Base-by-base conservation (phyloP, 441 rosid genomes). In the Dalechampia spathulata region DNA sequence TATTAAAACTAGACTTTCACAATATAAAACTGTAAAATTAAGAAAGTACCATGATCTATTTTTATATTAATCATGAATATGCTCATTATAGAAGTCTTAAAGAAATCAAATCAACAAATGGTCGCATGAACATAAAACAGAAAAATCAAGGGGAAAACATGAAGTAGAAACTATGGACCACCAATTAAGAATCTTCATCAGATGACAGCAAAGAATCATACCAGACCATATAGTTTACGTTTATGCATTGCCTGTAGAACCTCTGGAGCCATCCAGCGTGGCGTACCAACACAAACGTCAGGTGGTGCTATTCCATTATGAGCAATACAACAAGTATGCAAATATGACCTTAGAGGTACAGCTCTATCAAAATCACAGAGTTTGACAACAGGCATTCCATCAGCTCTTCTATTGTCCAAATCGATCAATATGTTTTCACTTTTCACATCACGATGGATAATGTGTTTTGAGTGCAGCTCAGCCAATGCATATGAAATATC, bases 201-300 rank as follows among this genome's bases (percentile, higher is more conserved):
- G 26, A 16, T 16, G 30, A 50, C 21, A 57, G 46, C 65, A 14
- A 19, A 51, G 36, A 40, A 58, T 58, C 77, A 60, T 81, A 90
- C 99, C 78, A 93, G 72, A 46, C 99, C 97, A 44, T 90, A 93
- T 11, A 16, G 51, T 58, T 52, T 76, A 10, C 21, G 76, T 41
- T 87, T 74, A 60, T 82, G 78, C 97, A 85, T 83, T 51, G 97
- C 78, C 63, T 46, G 75, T 41, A 90, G 64, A 67, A 93, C 96
- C 75, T 93, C 99, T 9, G 99, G 99, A 54, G 97, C 96, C 95
- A 93, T 90, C 97, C 99, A 90, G 10, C 97, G 85, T 3, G 99
- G 97, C 1, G 97, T 93, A 67, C 97, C 99, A 49, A 93, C 97
- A 79, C 99, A 93, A 54, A 75, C 60, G 63, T 83, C 70, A 13